These are phyloP conservation scores for Leccinellum rugosiceps DNA, from an alignment of 768 basidiomycete species.

Conservation along the genomic window DNA sequence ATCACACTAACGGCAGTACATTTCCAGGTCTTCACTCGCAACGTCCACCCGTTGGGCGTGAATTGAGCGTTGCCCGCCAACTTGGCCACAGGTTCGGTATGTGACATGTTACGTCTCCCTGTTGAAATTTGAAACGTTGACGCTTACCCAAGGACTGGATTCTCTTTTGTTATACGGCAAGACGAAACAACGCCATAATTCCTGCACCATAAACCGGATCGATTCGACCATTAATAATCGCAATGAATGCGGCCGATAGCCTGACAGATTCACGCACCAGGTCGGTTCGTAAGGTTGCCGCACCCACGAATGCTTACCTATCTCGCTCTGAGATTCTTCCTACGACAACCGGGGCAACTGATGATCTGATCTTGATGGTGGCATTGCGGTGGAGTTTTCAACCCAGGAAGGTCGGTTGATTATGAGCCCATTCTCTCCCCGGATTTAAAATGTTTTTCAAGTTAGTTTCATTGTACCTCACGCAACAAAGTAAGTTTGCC, in stretches of 20 bases:
- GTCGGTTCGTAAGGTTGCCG: not conserved
- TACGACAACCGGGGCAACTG: not conserved
- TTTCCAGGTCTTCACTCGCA: not conserved
- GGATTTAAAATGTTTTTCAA: not conserved
- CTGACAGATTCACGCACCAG: not conserved
- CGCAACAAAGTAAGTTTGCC: not conserved
- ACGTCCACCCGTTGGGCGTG: not conserved
- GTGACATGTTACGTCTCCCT: not conserved
- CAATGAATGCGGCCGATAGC: conserved; percentile 2
- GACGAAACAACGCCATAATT: not conserved
- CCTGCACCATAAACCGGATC: not conserved
- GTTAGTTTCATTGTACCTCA: conserved; percentile 2
- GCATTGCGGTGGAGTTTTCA: conserved; percentile 2
- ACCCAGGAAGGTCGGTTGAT: not conserved
- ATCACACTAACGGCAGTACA: not conserved
- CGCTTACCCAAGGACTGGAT: not conserved
- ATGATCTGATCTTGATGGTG: conserved; percentile 2
- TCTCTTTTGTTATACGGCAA: not conserved
- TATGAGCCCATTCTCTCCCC: not conserved
- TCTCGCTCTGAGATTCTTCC: not conserved
- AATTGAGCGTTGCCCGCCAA: not conserved
- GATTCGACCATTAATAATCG: not conserved
- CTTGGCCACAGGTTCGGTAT: not conserved
- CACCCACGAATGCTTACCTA: not conserved
- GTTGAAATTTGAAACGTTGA: not conserved